Evolutionary conservation across 148 eudicot species (phyloP), one percentile per base, ranked within the genome.

Genomic region (Vaccinium corymbosum): DNA sequence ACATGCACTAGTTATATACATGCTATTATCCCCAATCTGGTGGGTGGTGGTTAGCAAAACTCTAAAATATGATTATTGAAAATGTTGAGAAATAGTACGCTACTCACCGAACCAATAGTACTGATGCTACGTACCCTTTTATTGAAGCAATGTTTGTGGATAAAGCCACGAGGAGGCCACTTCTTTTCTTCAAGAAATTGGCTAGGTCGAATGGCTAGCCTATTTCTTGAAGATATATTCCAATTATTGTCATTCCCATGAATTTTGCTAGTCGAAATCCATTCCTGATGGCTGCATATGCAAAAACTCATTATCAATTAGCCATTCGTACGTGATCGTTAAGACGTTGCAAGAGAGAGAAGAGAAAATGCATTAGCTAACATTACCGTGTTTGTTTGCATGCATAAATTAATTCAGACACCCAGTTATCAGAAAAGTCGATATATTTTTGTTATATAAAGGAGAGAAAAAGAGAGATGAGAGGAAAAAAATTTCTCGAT

Each of bases 101-200:
- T 86, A 80, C 59, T 87, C 42, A 73, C 70, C 35, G 38, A 27
- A 83, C 56, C 74, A 35, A 42, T 35, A 22, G 29, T 29, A 77
- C 22, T 83, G 22, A 81, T 85, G 49, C n/a, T 50, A 3, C 66
- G 61, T 53, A 80, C 51, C 64, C 79, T 82, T 81, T 57, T 75
- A 38, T 86, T 78, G 52, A 68, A 86, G 52, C 82, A 78, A 25
- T 82, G 80, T 48, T 82, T 66, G 52, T 38, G 80, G 12, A 32
- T 50, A 4, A 48, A 64, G 78, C 85, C 82, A 19, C 66, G 84
- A 0, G 87, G 88, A 27, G 91, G 89, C 89, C 90, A 89, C 79
- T 87, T 89, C 80, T 87, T 88, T 73, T 83, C 90, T 88, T 89
- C 91, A 25, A 81, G 80, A 74, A 82, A 89, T 15, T 83, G 90